Evolutionary conservation across 1,284 basidiomycete genomes (phyloP), one percentile per base, ranked within the genome.

Genomic region (Apiotrichum siamense): DNA sequence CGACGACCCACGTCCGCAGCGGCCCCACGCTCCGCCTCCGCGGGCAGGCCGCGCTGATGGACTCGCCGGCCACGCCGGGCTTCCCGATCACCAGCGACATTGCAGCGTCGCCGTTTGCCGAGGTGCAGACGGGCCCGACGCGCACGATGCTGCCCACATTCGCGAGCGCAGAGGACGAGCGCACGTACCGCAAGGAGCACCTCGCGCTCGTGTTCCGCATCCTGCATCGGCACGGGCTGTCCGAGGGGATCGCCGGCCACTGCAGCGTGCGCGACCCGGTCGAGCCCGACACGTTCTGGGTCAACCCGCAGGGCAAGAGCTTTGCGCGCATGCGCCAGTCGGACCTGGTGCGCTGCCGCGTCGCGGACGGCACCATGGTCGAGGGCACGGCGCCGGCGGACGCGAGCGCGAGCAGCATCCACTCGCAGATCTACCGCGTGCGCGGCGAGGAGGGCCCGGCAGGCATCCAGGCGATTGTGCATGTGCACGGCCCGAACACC

Each of bases 211-310:
- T 64, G 0, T 69, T 71, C 49, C 54, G 69, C 13, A 63, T 65
- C 33, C 49, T 71, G 27, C 65, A 67, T 47, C 57, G 69, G 9
- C 55, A 58, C 46, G 52, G 51, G 13, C 55, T 68, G 0, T 62
- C 65, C 12, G 69, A 71, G 49, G 69, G 69, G 7, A 62, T 71
- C 24, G 64, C 65, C 13, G 69, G 69, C 3, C 69, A 71, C 58
- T 69, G 67, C 55, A 59, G 54, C 18, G 61, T 63, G 3, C 60
- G 67, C 31, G 67, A 69, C 49, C 67, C 67, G 18, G 57, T 71
- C 27, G 64, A 71, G 39, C 67, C 69, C 4, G 51, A 63, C 36
- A 65, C 66, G 12, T 71, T 69, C 60, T 71, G 66, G 66, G 66
- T 71, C 18, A 69, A 69, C 53, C 64, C 67, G 11, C 64, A 67